A percentile compares a stretch with the other conserved stretches of the same genome.
These are phyloP conservation scores for Cucumis melo DNA, from an alignment of 306 rosid genomes.

Conservation along the genomic window DNA sequence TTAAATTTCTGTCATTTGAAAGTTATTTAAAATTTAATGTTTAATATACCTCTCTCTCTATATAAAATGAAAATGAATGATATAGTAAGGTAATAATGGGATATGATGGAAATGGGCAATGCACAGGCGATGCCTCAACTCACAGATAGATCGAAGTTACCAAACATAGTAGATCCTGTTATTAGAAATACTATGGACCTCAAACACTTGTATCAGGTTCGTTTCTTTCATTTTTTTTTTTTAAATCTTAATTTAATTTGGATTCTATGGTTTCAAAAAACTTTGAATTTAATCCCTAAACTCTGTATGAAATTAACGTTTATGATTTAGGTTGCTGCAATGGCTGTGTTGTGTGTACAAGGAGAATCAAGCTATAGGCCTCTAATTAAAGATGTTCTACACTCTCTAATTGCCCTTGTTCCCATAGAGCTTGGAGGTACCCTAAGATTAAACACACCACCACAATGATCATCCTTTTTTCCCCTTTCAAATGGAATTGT, in stretches of 20 bases:
- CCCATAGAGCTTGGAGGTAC: conserved; percentile 77
- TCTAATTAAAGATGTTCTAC: conserved; percentile 65
- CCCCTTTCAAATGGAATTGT: no score
- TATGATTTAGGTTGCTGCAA: conserved; percentile 45
- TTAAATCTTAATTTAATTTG: no score
- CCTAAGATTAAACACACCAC: conserved; percentile 16
- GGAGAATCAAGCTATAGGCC: conserved; percentile 82
- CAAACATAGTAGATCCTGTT: conserved; percentile 63
- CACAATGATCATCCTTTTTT: neutral
- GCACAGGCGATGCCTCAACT: conserved; percentile 78
- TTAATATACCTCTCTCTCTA: no score
- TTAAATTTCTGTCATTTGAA: no score
- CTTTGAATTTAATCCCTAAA: no score
- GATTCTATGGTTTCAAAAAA: neutral
- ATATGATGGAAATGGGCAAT: conserved; percentile 17
- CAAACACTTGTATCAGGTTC: conserved; percentile 80
- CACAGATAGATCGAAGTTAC: conserved; percentile 78
- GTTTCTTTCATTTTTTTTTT: neutral
- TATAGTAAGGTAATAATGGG: neutral
- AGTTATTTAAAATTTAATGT: neutral
- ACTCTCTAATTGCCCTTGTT: conserved; percentile 40
- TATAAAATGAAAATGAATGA: no score
- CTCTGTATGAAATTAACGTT: no score
- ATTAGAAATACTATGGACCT: conserved; percentile 68
- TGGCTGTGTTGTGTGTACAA: conserved; percentile 85